A percentile compares a stretch with the other conserved stretches of the same genome.
Evolutionary conservation across 192 early-diverging fungal genomes (phyloP).

Genomic region (Rhizophagus clarus): DNA sequence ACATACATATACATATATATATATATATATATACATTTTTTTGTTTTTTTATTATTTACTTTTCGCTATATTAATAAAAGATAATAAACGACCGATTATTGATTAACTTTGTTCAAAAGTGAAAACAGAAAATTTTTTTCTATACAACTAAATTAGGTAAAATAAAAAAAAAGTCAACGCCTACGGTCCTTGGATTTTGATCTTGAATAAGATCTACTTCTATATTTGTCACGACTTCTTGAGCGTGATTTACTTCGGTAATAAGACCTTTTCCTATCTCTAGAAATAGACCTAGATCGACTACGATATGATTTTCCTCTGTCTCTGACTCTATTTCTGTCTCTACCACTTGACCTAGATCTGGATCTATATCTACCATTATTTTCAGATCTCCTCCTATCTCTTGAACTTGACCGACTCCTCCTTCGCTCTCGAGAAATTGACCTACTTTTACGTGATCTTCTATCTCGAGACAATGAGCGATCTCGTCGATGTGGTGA

Average conservation of each 20-base stretch:
- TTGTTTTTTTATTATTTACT: no score
- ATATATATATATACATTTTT: no score
- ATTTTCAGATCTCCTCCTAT: slow-evolving; percentile 8
- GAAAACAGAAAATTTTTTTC: no score
- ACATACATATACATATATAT: no score
- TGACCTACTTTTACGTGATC: slow-evolving; percentile 21
- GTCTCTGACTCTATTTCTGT: not conserved
- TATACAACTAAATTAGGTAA: no score
- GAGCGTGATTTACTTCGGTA: not conserved
- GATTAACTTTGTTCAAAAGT: not conserved
- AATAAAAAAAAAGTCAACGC: no score
- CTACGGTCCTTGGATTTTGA: no score
- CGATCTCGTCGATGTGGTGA: slow-evolving; percentile 31
- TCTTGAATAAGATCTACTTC: slow-evolving; percentile 6
- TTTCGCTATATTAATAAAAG: no score
- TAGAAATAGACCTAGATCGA: slow-evolving; percentile 7
- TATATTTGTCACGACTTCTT: not conserved
- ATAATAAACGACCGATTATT: no score
- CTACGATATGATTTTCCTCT: slow-evolving; percentile 19
- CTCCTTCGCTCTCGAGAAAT: slow-evolving; percentile 19
- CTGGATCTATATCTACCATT: slow-evolving; percentile 12
- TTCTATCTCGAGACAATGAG: slow-evolving; percentile 8
- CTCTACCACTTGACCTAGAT: slow-evolving; percentile 15
- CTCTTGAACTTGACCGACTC: slow-evolving; percentile 27
- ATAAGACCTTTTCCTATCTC: not conserved